Evolutionary conservation across 768 basidiomycete species (phyloP), one percentile per base, ranked within the genome.

Genomic region (Phanerochaete carnosa): DNA sequence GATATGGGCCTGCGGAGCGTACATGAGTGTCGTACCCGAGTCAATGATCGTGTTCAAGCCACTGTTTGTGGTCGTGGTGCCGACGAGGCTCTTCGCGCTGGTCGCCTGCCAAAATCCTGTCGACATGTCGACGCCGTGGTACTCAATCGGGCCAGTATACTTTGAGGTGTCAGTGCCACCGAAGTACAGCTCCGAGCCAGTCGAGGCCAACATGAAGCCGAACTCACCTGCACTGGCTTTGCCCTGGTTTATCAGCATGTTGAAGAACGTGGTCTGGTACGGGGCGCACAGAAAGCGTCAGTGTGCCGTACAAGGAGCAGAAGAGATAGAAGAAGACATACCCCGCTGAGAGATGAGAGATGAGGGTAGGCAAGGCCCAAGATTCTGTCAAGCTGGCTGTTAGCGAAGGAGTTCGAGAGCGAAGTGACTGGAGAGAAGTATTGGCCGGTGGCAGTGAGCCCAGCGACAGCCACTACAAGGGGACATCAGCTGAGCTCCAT

Each of bases 101-200:
- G 58, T 56, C 28, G 66, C 45, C 59, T 68, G 68, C 71, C 71
- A 72, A 65, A 71, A 71, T 43, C 69, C 69, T 15, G 56, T 65
- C 13, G 65, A 66, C 26, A 57, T 54, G 58, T 56, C 58, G 53
- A 70, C 43, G 50, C 52, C n/a, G 61, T 70, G 64, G 52, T 46
- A 58, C 62, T 70, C 69, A 59, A 83, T 66, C 9, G 65, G 68
- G 22, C 78, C 80, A 26, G 66, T 72, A 64, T 77, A 82, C 46
- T 75, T 65, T 25, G 73, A 63, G 13, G 72, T 59, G 66, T 83
- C 73, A 30, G 73, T 68, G 19, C 78, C 77, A 15, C 83, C 83
- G 35, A 83, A 61, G 61, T 64, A 69, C 57, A 82, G 72, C 63
- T 78, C 74, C 12, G 66, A 62, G 39, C 70, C 66, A 22, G 60